phyloP scores from a whole-genome alignment of 2,329 filamentous ascomycete species.

The Geosmithia morbida region DNA sequence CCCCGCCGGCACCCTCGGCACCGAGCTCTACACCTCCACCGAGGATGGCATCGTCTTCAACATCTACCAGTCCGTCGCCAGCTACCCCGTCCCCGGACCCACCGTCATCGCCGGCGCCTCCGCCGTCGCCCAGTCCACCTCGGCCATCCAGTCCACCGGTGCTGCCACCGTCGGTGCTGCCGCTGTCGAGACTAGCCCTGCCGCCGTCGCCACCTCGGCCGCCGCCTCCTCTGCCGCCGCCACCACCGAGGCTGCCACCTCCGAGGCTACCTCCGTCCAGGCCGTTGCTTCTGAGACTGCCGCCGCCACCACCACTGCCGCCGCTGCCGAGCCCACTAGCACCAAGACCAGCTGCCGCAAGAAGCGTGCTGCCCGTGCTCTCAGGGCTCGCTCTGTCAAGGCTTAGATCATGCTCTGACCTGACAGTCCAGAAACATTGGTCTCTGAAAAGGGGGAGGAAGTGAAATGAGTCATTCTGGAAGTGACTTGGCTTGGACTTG shows the following conservation, averaged over 20 bases:
- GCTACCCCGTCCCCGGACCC: slow-evolving; percentile 9
- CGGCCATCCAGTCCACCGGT: slow-evolving; percentile 1
- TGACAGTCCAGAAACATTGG: no score
- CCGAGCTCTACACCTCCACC: slow-evolving; percentile 9
- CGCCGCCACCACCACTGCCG: background rate
- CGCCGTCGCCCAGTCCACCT: slow-evolving; percentile 1
- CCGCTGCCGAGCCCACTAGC: background rate
- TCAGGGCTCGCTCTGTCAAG: background rate
- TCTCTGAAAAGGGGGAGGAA: no score
- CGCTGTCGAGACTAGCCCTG: slow-evolving; percentile 2
- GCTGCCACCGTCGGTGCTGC: slow-evolving; percentile 3
- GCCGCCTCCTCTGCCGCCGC: background rate
- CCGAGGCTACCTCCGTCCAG: background rate
- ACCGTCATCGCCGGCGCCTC: slow-evolving; percentile 4
- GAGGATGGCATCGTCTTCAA: slow-evolving; percentile 14
- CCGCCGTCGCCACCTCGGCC: slow-evolving; percentile 1
- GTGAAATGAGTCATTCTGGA: no score
- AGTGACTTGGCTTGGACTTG: no score
- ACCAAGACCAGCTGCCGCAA: background rate
- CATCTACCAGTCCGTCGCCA: slow-evolving; percentile 7
- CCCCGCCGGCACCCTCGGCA: slow-evolving; percentile 13
- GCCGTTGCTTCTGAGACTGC: background rate
- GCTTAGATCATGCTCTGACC: background rate
- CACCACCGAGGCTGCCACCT: background rate
- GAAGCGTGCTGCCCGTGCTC: background rate